Base-by-base conservation (phyloP, 352 stramenopile genomes). In the Globisporangium megalacanthum region DNA sequence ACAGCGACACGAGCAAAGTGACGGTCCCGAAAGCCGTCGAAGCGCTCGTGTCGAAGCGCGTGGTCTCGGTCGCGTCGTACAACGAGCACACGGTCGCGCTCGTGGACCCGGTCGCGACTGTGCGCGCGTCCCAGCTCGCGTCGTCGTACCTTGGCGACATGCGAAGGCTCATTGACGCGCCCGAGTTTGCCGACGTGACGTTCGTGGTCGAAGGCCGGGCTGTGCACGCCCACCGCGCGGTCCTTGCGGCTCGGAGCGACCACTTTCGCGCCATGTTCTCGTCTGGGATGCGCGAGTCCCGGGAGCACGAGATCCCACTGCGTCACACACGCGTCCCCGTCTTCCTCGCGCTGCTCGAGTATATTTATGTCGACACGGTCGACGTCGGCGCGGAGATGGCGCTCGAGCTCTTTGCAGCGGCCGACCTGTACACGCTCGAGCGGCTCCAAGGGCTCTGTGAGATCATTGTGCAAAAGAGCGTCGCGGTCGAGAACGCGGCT, bases 21-120 rank as follows among this genome's bases (percentile, higher is more conserved):
- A 97, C 90, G 29, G 76, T 96, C n/a, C 95, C 95, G 5, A 94
- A 97, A 59, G 50, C 90, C 11, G 91, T 98, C 19, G 90, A 98
- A 39, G 86, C 92, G 22, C 71, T 98, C 1, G 79, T 95, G 29
- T 71, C 82, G 37, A 97, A 98, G 65, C 89, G 87, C 17, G 94
- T 98, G n/a, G 85, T 98, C n/a, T 83, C 87, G 33, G 87, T 98
- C 9, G 94, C 95, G 22, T 98, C 92, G n/a, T 98, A 98, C 79
- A 98, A 98, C 60, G 95, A 98, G 57, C 95, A 98, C 71, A 98
- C 95, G 5, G 90, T 97, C 4, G 94, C 92, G 29, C 75, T 98
- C 2, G 89, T 93, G 37, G 85, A 96, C 39, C 84, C 86, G 1
- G 69, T 91, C 49, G 85, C 79, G 13, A 88, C 77, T 11, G 61